Conservation (phyloP, 768 basidiomycete species). For the Rhizopogon sp. region DNA sequence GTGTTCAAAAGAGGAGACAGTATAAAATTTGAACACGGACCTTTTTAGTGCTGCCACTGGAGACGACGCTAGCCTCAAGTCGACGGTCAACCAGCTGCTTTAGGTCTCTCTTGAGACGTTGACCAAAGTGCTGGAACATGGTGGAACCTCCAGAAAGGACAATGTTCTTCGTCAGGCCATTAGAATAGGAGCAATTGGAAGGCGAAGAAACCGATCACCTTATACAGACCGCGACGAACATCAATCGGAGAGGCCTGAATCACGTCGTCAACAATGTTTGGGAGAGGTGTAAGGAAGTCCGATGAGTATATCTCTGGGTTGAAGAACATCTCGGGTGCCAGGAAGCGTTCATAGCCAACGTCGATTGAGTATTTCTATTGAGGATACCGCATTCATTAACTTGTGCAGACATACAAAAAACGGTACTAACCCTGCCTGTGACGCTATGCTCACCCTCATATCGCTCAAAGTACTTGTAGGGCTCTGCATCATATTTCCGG, state of each 20-base stretch:
- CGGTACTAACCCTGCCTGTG: constrained; percentile 70
- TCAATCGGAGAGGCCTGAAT: constrained; percentile 97
- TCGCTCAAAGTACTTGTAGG: constrained; percentile 90
- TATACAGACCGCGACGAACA: constrained; percentile 93
- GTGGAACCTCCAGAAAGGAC: constrained; percentile 96
- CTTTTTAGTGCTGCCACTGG: constrained; percentile 72
- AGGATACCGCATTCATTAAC: not conserved
- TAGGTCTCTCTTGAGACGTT: constrained; percentile 91
- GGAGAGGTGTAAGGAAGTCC: constrained; percentile 94
- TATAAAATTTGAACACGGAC: constrained; percentile 34
- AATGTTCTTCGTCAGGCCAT: constrained; percentile 65
- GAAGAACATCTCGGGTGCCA: constrained; percentile 99
- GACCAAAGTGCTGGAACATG: constrained; percentile 99
- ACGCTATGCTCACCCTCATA: constrained; percentile 93
- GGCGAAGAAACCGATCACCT: constrained; percentile 43
- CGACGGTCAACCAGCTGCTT: constrained; percentile 92
- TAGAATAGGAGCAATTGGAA: not conserved
- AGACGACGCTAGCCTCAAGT: constrained; percentile 68
- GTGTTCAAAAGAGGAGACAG: not conserved
- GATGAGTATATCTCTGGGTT: constrained; percentile 98
- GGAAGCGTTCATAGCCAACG: constrained; percentile 97
- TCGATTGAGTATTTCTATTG: constrained; percentile 87
- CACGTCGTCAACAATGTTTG: constrained; percentile 92
- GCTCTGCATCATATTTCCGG: constrained; percentile 95
- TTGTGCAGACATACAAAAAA: not conserved